Percentiles rank a stretch among this genome's conserved stretches.
phyloP scores from a whole-genome alignment of 108 stramenopile genomes.

The Phaeodactylum tricornutum region DNA sequence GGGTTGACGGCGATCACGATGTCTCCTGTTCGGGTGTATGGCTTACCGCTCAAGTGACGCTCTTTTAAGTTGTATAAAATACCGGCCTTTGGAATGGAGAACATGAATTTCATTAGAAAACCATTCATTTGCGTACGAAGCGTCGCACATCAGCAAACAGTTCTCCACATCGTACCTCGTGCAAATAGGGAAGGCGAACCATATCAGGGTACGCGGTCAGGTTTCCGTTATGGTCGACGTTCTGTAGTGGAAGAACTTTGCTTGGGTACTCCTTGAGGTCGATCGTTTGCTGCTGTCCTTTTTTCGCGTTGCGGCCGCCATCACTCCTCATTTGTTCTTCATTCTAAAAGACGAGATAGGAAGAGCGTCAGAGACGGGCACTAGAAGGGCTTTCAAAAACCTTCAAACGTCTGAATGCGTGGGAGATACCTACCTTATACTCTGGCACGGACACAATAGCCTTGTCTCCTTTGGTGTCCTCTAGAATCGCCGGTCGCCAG shows the following conservation, averaged over 20 bases:
- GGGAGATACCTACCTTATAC: too few species aligned
- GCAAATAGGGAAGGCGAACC: constrained; percentile 77
- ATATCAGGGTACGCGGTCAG: constrained; percentile 55
- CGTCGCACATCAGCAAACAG: too few species aligned
- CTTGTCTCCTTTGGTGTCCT: constrained; percentile 9
- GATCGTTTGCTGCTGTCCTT: constrained; percentile 38
- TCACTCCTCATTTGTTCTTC: constrained; percentile 31
- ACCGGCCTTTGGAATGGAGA: constrained; percentile 61
- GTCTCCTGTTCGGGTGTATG: constrained; percentile 79
- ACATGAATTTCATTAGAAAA: too few species aligned
- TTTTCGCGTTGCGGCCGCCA: constrained; percentile 23
- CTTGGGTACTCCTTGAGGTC: constrained; percentile 66
- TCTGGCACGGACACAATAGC: constrained; percentile 28
- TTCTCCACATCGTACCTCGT: constrained; percentile 85
- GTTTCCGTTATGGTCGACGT: constrained; percentile 35
- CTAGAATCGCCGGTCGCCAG: constrained; percentile 30
- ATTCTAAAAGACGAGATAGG: too few species aligned
- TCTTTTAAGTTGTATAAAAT: constrained; percentile 74
- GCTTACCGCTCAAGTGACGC: constrained; percentile 43
- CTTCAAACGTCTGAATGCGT: too few species aligned
- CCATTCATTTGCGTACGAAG: too few species aligned
- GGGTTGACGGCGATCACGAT: constrained; percentile 88
- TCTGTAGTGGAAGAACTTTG: constrained; percentile 61
- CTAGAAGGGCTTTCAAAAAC: too few species aligned
- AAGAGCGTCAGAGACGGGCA: not conserved